Evolutionary conservation across 2,329 filamentous ascomycete species (phyloP).

Genomic region (Pseudopyricularia javanii): DNA sequence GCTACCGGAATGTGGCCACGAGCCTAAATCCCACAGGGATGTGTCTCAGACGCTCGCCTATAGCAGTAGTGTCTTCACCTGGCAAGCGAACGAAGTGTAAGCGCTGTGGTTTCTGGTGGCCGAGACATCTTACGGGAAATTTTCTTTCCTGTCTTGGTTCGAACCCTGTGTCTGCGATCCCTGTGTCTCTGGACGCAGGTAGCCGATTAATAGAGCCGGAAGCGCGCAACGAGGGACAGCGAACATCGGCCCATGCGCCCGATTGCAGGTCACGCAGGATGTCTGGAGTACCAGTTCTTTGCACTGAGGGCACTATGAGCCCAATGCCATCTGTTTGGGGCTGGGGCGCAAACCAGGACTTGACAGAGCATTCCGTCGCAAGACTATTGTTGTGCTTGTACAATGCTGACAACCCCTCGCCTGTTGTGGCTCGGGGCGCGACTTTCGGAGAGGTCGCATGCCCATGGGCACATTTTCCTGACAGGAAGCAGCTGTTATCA

Average conservation of each 20-base stretch:
- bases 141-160: neutral
- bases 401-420: neutral
- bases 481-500: neutral
- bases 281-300: neutral
- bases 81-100: constrained; percentile 3
- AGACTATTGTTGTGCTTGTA: neutral
- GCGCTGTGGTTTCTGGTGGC: neutral
- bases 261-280: neutral
- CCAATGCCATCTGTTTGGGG: neutral
- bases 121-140: neutral
- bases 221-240: neutral
- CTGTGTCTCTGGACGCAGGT: neutral
- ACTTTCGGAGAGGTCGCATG: neutral
- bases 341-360: neutral
- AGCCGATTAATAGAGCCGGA: neutral
- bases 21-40: neutral
- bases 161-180: neutral
- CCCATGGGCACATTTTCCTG: neutral
- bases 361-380: neutral
- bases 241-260: neutral
- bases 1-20: neutral
- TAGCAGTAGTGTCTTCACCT: neutral
- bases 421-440: neutral
- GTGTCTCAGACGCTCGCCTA: constrained; percentile 3
- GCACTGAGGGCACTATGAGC: neutral